phyloP scores from a whole-genome alignment of 768 basidiomycete genomes.

The Pholiota microspora region DNA sequence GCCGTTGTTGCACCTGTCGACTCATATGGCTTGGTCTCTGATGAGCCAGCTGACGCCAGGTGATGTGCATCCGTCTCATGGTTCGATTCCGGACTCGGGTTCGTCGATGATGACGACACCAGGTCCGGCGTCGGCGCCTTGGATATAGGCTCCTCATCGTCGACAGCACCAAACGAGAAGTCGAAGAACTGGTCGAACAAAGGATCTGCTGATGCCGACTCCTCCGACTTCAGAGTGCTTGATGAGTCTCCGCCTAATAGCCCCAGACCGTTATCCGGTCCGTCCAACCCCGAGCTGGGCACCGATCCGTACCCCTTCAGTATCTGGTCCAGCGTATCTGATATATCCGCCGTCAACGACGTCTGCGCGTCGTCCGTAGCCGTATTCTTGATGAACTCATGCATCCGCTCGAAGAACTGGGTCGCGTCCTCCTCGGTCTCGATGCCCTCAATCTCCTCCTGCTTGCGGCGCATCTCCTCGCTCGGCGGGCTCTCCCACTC shows the following conservation, averaged over 20 bases:
- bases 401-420: constrained; percentile 61
- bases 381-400: constrained; percentile 57
- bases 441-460: constrained; percentile 43
- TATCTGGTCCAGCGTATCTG: constrained; percentile 61
- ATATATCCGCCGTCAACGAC: constrained; percentile 45
- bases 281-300: constrained; percentile 30
- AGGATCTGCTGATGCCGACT: constrained; percentile 39
- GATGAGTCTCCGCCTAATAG: background rate
- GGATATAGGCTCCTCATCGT: constrained; percentile 58
- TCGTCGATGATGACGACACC: constrained; percentile 66
- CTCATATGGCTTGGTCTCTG: constrained; percentile 56
- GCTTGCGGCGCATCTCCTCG: constrained; percentile 45
- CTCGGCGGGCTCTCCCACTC: constrained; percentile 67
- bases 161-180: constrained; percentile 57
- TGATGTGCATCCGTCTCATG: constrained; percentile 57
- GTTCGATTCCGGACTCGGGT: constrained; percentile 74
- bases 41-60: constrained; percentile 23
- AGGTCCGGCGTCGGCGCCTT: constrained; percentile 78
- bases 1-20: constrained; percentile 15
- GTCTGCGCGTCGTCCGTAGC: constrained; percentile 43
- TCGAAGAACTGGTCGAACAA: constrained; percentile 63
- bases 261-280: background rate
- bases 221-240: constrained; percentile 22
- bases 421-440: constrained; percentile 68
- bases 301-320: constrained; percentile 46